Evolutionary conservation across 2,329 filamentous ascomycete genomes (phyloP), one percentile per base, ranked within the genome.

Genomic region (Onygena corvina): DNA sequence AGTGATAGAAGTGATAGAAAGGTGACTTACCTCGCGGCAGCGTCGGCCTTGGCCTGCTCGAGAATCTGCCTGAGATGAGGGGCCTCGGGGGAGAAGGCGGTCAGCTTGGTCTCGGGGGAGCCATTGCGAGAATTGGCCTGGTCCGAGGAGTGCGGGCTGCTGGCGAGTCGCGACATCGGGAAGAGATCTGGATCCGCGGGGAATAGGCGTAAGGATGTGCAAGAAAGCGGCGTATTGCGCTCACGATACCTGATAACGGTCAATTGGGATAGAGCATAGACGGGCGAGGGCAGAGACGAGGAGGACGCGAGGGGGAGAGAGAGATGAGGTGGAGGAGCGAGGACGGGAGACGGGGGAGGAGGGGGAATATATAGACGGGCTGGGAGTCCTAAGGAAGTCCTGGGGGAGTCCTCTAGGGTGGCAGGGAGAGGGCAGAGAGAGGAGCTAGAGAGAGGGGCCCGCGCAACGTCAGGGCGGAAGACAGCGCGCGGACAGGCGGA

Each of bases 101-200:
- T 81, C 35, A 81, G 56, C 46, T 74, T 76, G 5, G 80, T 83
- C 51, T 82, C 79, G 0, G 81, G 81, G 4, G 82, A 84, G 12
- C 74, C 76, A 56, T 77, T 74, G 58, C 72, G 74, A 8, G 80
- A 81, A 47, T 77, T 76, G 27, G 70, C 71, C 16, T 67, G 71
- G 40, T 72, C 75, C 12, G 64, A 64, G 30, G 66, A 67, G 40
- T 57, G 60, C 27, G 66, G 64, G 54, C 66, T 69, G 53, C 63
- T 65, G 46, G 62, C 55, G 50, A 57, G 53, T 47, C 55, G 59
- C 52, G 60, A 58, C 52, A 53, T 53, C 5, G 25, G 47, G 47
- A 60, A 61, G 61, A 12, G 18, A 29, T 47, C 21, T 16, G 25
- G 42, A n/a, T 4, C 18, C 23, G 11, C 5, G 8, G 27, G n/a